Base-by-base conservation (phyloP, 305 asterid species). In the Salvia sclarea region DNA sequence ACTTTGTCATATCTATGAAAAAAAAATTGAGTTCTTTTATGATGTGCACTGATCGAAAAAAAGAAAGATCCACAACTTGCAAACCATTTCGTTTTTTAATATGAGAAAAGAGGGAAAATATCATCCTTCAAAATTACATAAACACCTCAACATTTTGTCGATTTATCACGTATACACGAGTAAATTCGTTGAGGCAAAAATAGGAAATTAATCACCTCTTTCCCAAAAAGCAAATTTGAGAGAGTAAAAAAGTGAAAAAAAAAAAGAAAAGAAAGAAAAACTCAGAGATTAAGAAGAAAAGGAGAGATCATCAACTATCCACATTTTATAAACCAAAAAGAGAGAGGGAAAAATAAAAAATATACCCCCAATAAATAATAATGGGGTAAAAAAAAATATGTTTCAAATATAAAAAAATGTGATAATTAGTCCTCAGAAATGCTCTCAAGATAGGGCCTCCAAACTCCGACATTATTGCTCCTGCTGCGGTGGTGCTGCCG, bases 371-470 rank as follows among this genome's bases (percentile, higher is more conserved):
- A 49, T 1, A 17, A 49, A 57, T 14, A 28, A 16, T 40, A 38
- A 47, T 48, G 2, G 76, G 64, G 59, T 43, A 12, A 73, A 73
- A 73, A 73, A 66, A 35, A 2, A 1, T 21, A 16, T 12, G 64
- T 24, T 69, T 20, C 14, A 33, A 59, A 45, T 43, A 43, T 22
- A 61, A 40, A 56, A 33, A 13, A 56, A 1, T 17, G 17, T 17
- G 10, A 24, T 28, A 12, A 31, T 40, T 69, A 75, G 54, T 84
- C 86, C 66, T 90, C 97, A 5, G 64, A 56, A 72, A 90, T 86
- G 76, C 86, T 84, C 48, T 82, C 90, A 20, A 90, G 84, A 69
- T 80, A 74, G 9, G 97, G 96, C 75, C 22, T 83, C 97, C 97
- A 90, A 45, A 12, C 72, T 13, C 75, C 92, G 13, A 59, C 82